Evolutionary conservation across 352 stramenopile species (phyloP), one percentile per base, ranked within the genome.

Genomic region (Discostella stelligera): DNA sequence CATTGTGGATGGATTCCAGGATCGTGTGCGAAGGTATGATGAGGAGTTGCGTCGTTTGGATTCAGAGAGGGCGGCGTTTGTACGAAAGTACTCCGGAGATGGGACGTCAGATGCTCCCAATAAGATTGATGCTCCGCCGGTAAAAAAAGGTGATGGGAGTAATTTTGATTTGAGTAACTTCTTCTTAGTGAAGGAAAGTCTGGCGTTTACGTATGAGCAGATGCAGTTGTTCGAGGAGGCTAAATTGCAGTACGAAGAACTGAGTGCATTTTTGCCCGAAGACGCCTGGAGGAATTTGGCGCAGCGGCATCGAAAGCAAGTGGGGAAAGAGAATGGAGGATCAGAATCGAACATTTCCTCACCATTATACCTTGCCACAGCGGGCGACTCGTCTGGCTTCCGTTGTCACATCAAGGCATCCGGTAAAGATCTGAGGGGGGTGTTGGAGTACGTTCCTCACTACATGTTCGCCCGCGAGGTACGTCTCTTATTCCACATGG

Each of bases 131-230:
- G 41, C 55, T 1, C 3, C 10, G 54, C 30, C 23, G 50, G 52
- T 9, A 21, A 16, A 14, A 0, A 20, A 13, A 9, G 18, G 18
- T 2, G 23, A 55, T 37, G 59, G 53, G 20, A 55, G 53, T 46
- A 11, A 37, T 14, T 90, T 90, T 67, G 86, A 90, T 81, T 58
- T 91, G 13, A 74, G 71, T 64, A 71, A 91, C 64, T 90, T 91
- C 60, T 94, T 92, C 75, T 70, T 92, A 13, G 80, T 94, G 10
- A 92, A 92, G 59, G 89, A 94, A 66, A 88, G 76, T 66, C 60
- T 90, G 53, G 89, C 89, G 14, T 89, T 91, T 61, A 87, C 85
- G 0, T 94, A 91, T 55, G 84, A 92, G 68, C 86, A 92, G 62
- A 91, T 92, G 83, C 76, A 90, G 60, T 54, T 94, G 18, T 74